Evolutionary conservation across 306 rosid genomes (phyloP).

Genomic region (Morella rubra): DNA sequence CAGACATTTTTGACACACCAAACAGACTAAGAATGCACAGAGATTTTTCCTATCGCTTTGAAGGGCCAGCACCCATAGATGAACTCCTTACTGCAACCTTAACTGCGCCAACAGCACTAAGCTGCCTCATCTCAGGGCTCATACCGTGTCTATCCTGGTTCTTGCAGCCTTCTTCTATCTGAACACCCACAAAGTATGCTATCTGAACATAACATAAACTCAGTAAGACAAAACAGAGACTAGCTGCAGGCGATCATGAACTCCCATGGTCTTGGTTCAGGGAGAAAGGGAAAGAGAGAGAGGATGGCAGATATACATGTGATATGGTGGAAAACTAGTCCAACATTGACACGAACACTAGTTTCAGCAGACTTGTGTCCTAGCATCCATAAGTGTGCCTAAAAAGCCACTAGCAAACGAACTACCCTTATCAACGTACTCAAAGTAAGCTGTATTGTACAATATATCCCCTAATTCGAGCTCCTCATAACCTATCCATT

Average conservation of each 20-base stretch:
- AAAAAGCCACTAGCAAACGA: background rate
- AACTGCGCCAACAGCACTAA: conserved; percentile 76
- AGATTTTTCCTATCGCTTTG: conserved; percentile 33
- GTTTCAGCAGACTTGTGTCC: background rate
- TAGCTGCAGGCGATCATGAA: background rate
- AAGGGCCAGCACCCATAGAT: conserved; percentile 66
- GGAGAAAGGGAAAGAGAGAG: background rate
- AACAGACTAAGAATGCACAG: conserved; percentile 10
- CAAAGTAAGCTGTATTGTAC: background rate
- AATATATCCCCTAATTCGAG: too few relatives aligned
- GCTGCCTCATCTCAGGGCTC: conserved; percentile 76
- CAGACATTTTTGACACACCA: conserved; percentile 7
- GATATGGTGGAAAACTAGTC: background rate
- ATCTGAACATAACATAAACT: conserved; percentile 50
- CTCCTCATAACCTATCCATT: too few relatives aligned
- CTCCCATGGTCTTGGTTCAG: background rate
- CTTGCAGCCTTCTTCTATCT: conserved; percentile 62
- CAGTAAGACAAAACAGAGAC: conserved; percentile 16
- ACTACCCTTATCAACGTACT: background rate
- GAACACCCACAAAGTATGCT: conserved; percentile 86
- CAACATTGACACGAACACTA: too few relatives aligned
- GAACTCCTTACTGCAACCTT: conserved; percentile 82
- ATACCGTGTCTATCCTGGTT: conserved; percentile 47
- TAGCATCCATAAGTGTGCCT: background rate
- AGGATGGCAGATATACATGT: background rate